Evolutionary conservation across 139 green algal species (phyloP), one percentile per base, ranked within the genome.

Genomic region (Volvox africanus): DNA sequence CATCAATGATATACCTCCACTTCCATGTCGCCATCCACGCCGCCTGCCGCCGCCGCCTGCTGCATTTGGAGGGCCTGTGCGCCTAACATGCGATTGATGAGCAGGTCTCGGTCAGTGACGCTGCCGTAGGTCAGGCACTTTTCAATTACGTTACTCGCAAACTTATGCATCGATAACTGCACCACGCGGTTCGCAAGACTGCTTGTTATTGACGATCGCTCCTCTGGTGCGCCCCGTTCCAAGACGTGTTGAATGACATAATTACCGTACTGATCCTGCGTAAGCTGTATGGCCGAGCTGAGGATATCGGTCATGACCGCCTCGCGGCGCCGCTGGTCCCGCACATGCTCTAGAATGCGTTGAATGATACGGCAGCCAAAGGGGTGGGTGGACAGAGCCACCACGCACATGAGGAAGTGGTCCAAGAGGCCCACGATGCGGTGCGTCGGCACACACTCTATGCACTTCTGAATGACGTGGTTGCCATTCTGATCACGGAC

Each of bases 311-410:
- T 26, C 91, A 95, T 94, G 84, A 95, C 88, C 28, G 26, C 50
- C 65, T 71, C 55, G 78, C 92, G 92, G 80, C 92, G 89, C 19
- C 50, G 67, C 33, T 81, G 33, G 37, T 96, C 92, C 17, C 85
- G 88, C 87, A 97, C 98, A 92, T 98, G 94, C 95, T 99, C 96
- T 91, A 99, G 94, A 68, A 99, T 95, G 61, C 98, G 93, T 96
- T 99, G 98, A 24, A 99, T 96, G 80, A 99, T 96, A 76, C 98
- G 95, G 95, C 98, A 99, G 73, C 98, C 98, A 92, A 99, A 99
- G 32, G 96, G 94, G 92, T 99, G 97, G 17, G 88, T 94, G 62
- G 94, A 96, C 26, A 99, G 95, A 24, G 92, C 71, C 65, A 98
- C 93, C 24, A 97, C 93, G 68, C 96, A 96, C 55, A 92, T 92